Conservation (phyloP, 2,329 filamentous ascomycete species). For the Apiospora kogelbergensis region DNA sequence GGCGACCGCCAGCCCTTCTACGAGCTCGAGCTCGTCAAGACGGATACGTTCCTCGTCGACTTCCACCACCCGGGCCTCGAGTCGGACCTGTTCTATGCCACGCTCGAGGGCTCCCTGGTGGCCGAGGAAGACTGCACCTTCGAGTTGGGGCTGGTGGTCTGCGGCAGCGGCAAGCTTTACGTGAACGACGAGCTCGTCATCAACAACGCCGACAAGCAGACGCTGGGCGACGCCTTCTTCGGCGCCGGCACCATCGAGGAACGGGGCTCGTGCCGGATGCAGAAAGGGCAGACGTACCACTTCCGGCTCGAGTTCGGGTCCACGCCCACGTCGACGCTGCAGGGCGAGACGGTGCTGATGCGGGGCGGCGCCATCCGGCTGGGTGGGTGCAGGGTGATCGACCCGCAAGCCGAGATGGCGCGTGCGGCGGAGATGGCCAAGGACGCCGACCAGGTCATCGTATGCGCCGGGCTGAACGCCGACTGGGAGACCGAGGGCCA, state of each 20-base stretch:
- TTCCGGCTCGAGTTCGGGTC: constrained; percentile 61
- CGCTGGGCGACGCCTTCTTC: constrained; percentile 63
- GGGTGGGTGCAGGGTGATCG: constrained; percentile 59
- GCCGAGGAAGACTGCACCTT: constrained; percentile 61
- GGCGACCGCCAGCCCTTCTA: constrained; percentile 50
- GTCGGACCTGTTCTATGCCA: constrained; percentile 55
- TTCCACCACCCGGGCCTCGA: constrained; percentile 54
- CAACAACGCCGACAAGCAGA: constrained; percentile 65
- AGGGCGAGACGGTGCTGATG: constrained; percentile 49
- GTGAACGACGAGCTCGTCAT: constrained; percentile 63
- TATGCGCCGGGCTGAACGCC: constrained; percentile 75
- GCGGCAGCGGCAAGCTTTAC: constrained; percentile 64
- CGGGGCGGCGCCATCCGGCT: constrained; percentile 62
- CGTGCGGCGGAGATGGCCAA: constrained; percentile 68
- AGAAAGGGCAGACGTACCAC: constrained; percentile 59
- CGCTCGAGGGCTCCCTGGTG: constrained; percentile 60
- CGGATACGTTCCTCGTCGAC: constrained; percentile 50
- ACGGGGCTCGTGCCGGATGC: constrained; percentile 55
- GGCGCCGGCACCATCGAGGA: constrained; percentile 65
- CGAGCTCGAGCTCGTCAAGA: constrained; percentile 46
- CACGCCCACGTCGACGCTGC: constrained; percentile 56
- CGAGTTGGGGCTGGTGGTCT: constrained; percentile 66
- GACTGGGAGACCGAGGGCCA: constrained; percentile 81
- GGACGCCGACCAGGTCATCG: constrained; percentile 72
- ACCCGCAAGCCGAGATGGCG: constrained; percentile 58